Base-by-base conservation (phyloP, 371 early-diverging fungal species). In the Saksenaea vasiformis region DNA sequence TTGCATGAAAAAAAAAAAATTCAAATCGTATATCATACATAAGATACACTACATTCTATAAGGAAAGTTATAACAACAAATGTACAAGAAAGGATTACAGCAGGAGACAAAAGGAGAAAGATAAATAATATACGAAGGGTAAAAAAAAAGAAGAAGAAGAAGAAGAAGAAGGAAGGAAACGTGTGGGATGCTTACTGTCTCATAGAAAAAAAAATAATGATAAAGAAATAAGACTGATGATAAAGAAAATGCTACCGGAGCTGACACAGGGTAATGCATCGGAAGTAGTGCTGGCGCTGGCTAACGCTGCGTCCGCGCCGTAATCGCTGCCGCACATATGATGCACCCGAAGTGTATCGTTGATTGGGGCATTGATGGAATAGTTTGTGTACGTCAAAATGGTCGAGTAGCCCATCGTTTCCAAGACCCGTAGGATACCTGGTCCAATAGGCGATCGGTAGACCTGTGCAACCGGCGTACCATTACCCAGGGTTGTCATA, bases 351-450 rank as follows among this genome's bases (percentile, higher is more conserved):
- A 1, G 39, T 24, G 7, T 62, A 22, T 22, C 63, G 54, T 34
- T 66, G 65, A 14, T n/a, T 60, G 1, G 62, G 14, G 60, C 39
- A 13, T 37, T 36, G 0, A 60, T 39, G 1, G 67, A 64, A 15
- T 74, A 74, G 37, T 71, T 74, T 26, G 69, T 62, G 34, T 75
- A 60, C 31, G 72, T 69, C 27, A 75, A 56, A 0, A 75, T 70
- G 14, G 77, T 76, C 10, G 73, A 71, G 39, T 76, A 76, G 0
- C 77, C 77, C 53, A 76, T 68, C 1, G 73, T 60, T 22, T 76
- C 77, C 22, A 76, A 60, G 7, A 76, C 70, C n/a, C 72, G 65
- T 13, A 76, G 57, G 7, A 76, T 62, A 38, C 73, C 77, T 17
- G 77, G 77, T 7, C 77, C 77, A 15, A 76, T 76, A 3, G 77